Evolutionary conservation across 2,329 filamentous ascomycete genomes (phyloP).

Genomic region (Talaromyces sp.): DNA sequence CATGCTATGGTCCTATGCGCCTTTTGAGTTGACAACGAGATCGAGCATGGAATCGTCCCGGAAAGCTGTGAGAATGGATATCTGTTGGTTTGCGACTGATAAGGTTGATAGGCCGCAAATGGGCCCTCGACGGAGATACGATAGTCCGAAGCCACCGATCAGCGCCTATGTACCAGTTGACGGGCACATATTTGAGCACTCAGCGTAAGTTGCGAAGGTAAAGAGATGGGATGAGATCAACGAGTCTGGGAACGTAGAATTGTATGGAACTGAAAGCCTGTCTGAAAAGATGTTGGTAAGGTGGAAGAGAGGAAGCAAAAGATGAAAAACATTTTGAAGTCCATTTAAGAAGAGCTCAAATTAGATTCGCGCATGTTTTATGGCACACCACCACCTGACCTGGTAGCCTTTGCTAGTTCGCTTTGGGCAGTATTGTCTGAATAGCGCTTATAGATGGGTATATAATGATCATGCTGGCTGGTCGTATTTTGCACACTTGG

Average conservation of each 20-base stretch:
- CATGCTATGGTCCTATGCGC: slow-evolving; percentile 17
- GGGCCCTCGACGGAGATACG: neutral
- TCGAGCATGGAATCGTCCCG: neutral
- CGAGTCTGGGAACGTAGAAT: too few relatives aligned
- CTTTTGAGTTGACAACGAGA: neutral
- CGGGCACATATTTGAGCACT: too few relatives aligned
- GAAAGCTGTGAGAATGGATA: too few relatives aligned
- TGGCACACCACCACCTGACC: slow-evolving; percentile 65
- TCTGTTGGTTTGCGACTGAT: neutral
- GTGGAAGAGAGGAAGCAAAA: too few relatives aligned
- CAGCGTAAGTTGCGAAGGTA: too few relatives aligned
- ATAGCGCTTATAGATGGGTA: slow-evolving; percentile 69
- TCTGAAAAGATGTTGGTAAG: too few relatives aligned
- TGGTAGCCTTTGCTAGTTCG: slow-evolving; percentile 63
- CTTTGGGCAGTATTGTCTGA: slow-evolving; percentile 67
- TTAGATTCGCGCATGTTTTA: slow-evolving; percentile 34
- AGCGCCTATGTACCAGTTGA: too few relatives aligned
- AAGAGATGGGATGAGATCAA: too few relatives aligned
- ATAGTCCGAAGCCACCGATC: neutral
- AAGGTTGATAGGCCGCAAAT: too few relatives aligned
- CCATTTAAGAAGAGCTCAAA: too few relatives aligned
- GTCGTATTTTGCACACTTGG: slow-evolving; percentile 68
- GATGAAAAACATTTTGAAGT: too few relatives aligned
- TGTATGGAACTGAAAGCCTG: too few relatives aligned
- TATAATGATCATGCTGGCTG: slow-evolving; percentile 68